Evolutionary conservation across 768 basidiomycete species (phyloP).

Genomic region (Hysterangium stoloniferum): DNA sequence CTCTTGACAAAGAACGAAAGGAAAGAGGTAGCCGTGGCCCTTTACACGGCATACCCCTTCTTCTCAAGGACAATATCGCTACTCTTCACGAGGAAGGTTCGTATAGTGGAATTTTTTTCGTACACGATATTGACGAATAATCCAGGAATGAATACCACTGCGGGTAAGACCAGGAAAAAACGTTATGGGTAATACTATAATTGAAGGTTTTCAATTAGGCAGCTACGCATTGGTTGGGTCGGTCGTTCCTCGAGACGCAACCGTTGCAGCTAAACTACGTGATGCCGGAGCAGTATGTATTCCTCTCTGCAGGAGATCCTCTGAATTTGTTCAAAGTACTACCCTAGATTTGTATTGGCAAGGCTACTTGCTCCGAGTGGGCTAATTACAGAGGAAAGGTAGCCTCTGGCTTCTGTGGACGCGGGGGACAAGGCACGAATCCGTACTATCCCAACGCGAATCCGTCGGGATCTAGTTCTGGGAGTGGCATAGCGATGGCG

Average conservation of each 20-base stretch:
- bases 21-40: slow-evolving; percentile 5
- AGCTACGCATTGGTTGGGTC: slow-evolving; percentile 27
- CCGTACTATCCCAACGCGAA: slow-evolving; percentile 45
- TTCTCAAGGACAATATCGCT: slow-evolving; percentile 14
- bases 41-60: slow-evolving; percentile 14
- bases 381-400: slow-evolving; percentile 40
- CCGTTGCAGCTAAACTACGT: slow-evolving; percentile 23
- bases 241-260: slow-evolving; percentile 26
- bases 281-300: slow-evolving; percentile 22
- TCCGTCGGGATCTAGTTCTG: slow-evolving; percentile 52
- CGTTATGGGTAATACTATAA: not conserved
- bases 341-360: slow-evolving; percentile 32
- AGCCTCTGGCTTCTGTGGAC: slow-evolving; percentile 50
- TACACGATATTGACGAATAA: not conserved
- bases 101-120: not conserved
- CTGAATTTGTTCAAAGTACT: not conserved
- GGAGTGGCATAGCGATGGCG: slow-evolving; percentile 46
- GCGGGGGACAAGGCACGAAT: slow-evolving; percentile 42
- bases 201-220: slow-evolving; percentile 14
- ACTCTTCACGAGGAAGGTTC: slow-evolving; percentile 17
- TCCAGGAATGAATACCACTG: slow-evolving; percentile 8
- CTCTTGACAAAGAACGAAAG: slow-evolving; percentile 10
- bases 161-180: not conserved
- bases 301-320: not conserved
- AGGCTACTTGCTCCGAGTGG: slow-evolving; percentile 49